These are phyloP conservation scores for Nemania diffusa DNA, from an alignment of 2,329 filamentous ascomycete species.

Conservation along the genomic window DNA sequence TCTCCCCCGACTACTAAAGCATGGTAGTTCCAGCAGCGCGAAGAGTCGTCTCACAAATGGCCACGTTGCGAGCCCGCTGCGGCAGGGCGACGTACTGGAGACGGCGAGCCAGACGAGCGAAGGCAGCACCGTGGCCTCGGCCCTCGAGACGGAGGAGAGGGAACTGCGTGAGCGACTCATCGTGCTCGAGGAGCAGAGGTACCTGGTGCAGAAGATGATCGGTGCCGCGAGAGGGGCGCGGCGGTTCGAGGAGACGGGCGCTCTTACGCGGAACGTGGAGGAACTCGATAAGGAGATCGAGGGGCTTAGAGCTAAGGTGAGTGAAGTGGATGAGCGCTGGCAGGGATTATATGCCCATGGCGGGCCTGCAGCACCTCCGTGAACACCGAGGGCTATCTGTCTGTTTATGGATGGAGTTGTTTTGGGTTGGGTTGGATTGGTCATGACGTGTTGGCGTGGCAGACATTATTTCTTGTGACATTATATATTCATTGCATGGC, in stretches of 20 bases:
- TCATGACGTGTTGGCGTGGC: neutral
- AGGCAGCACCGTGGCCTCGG: conserved; percentile 62
- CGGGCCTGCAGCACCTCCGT: conserved; percentile 18
- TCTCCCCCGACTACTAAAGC: conserved; percentile 72
- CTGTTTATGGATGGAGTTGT: neutral
- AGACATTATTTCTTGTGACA: conserved; percentile 8
- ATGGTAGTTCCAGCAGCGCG: conserved; percentile 53
- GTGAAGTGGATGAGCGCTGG: conserved; percentile 71
- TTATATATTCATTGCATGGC: conserved; percentile 32
- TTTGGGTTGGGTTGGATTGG: neutral
- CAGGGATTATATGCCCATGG: conserved; percentile 60
- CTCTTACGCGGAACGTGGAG: conserved; percentile 80
- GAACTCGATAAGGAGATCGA: conserved; percentile 85
- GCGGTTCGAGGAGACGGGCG: conserved; percentile 87
- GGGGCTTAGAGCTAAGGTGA: conserved; percentile 70
- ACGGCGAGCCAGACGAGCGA: conserved; percentile 63
- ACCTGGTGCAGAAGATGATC: conserved; percentile 89
- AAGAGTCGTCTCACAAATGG: conserved; percentile 50
- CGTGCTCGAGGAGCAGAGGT: conserved; percentile 89
- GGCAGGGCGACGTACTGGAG: conserved; percentile 60
- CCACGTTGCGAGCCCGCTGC: conserved; percentile 52
- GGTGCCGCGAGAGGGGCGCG: conserved; percentile 77
- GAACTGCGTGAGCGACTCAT: conserved; percentile 81
- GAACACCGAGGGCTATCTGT: neutral
- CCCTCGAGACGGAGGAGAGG: conserved; percentile 84